Evolutionary conservation across 1,284 basidiomycete genomes (phyloP).

Genomic region (Trametes hirsuta): DNA sequence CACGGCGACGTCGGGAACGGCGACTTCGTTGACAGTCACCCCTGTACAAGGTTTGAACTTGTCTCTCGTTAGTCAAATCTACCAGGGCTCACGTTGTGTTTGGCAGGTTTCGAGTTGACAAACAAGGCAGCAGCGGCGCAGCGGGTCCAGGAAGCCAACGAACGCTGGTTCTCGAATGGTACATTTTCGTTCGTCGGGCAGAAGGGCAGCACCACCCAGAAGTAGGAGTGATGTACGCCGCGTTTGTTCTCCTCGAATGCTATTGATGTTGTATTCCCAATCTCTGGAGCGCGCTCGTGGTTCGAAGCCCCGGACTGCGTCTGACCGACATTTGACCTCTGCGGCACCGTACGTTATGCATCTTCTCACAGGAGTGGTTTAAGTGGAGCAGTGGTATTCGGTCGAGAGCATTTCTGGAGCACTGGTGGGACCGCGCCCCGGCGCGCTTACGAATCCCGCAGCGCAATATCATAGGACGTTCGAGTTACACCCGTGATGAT

Average conservation of each 20-base stretch:
- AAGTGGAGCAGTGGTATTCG: no score
- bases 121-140: conserved; percentile 81
- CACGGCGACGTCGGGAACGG: conserved; percentile 79
- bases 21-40: conserved; percentile 92
- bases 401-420: no score
- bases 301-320: no score
- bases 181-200: conserved; percentile 81
- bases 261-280: not conserved
- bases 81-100: conserved; percentile 1
- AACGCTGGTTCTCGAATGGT: conserved; percentile 88
- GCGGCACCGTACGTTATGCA: no score
- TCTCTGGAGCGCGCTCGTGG: not conserved
- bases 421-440: no score
- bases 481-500: no score
- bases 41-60: conserved; percentile 83
- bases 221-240: not conserved
- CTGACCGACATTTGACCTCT: no score
- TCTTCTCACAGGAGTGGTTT: no score
- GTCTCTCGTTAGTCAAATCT: not conserved
- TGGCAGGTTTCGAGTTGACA: conserved; percentile 82
- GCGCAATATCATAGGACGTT: no score
- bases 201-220: conserved; percentile 48
- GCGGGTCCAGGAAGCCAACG: conserved; percentile 89
- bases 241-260: not conserved
- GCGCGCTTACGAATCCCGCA: no score